A percentile compares a stretch with the other conserved stretches of the same genome.
These are phyloP conservation scores for Aspergillus spinulosporus DNA, from an alignment of 2,329 filamentous ascomycete species.

Conservation along the genomic window DNA sequence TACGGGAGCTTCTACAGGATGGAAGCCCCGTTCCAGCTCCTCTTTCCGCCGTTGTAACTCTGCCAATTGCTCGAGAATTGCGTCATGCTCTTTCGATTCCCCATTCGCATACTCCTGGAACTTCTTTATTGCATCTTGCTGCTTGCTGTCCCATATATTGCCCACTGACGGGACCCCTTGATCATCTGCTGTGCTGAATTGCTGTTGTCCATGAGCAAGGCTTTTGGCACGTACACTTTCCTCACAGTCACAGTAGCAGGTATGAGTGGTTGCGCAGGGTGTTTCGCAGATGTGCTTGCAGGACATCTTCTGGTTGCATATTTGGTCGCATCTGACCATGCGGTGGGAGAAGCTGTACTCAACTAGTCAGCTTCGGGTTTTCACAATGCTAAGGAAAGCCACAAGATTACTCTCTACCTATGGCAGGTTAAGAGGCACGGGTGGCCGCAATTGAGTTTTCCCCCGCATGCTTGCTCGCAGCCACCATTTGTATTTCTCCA, in stretches of 20 bases:
- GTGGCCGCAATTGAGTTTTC: slow-evolving; percentile 53
- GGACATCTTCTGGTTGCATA: slow-evolving; percentile 34
- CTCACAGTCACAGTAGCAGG: slow-evolving; percentile 35
- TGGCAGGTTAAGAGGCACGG: slow-evolving; percentile 55
- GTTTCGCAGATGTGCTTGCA: slow-evolving; percentile 43
- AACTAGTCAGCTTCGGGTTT: background rate
- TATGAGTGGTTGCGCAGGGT: slow-evolving; percentile 30
- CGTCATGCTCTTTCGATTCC: slow-evolving; percentile 32
- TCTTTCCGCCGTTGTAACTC: background rate
- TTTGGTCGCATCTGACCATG: slow-evolving; percentile 35
- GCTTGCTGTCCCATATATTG: background rate
- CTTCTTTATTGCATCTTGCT: slow-evolving; percentile 12
- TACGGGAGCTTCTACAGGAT: background rate
- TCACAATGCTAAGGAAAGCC: background rate
- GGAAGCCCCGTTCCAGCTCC: background rate
- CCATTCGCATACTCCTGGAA: slow-evolving; percentile 35
- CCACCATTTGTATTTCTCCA: slow-evolving; percentile 58
- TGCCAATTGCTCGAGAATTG: slow-evolving; percentile 21
- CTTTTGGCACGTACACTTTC: background rate
- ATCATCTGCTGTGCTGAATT: background rate
- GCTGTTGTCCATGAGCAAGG: background rate
- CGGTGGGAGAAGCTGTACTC: slow-evolving; percentile 39
- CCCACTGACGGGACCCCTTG: background rate
- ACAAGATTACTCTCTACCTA: slow-evolving; percentile 36
- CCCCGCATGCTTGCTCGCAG: slow-evolving; percentile 52